phyloP scores from a whole-genome alignment of 768 basidiomycete genomes.

The Rossbeevera mucosa region DNA sequence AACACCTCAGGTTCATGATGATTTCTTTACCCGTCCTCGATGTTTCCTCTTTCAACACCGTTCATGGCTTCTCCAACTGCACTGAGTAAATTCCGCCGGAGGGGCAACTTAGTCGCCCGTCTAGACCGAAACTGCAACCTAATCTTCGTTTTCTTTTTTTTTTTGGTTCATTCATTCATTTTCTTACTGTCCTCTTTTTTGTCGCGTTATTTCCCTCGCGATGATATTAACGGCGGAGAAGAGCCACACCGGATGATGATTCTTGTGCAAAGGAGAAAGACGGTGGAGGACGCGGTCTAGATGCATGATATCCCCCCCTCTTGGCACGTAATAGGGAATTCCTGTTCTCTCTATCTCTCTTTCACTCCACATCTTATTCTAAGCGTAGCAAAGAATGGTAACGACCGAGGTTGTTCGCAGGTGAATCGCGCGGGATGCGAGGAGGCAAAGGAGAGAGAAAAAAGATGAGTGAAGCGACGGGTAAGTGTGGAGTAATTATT shows the following conservation, averaged over 20 bases:
- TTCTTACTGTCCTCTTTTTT: slow-evolving; percentile 2
- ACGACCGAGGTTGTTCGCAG: slow-evolving; percentile 1
- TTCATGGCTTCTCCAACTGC: slow-evolving; percentile 16
- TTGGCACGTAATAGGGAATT: slow-evolving; percentile 18
- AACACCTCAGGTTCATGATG: slow-evolving; percentile 22
- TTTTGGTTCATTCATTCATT: neutral
- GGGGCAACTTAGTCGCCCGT: slow-evolving; percentile 20
- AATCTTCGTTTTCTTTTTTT: slow-evolving; percentile 14
- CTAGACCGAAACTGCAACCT: slow-evolving; percentile 24
- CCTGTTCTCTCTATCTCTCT: neutral
- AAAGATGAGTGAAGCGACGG: neutral
- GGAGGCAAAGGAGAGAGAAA: neutral
- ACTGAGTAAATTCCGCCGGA: slow-evolving; percentile 27
- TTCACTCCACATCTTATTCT: neutral
- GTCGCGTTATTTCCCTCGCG: slow-evolving; percentile 3
- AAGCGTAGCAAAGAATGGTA: slow-evolving; percentile 11
- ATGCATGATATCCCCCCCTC: slow-evolving; percentile 17
- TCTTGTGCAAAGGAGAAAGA: slow-evolving; percentile 14
- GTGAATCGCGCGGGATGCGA: slow-evolving; percentile 5
- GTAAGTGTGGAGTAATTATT: neutral
- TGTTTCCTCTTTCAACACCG: slow-evolving; percentile 14
- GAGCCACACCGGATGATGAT: slow-evolving; percentile 2
- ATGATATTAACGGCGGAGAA: slow-evolving; percentile 6
- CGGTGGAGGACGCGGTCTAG: slow-evolving; percentile 8
- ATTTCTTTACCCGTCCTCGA: slow-evolving; percentile 22